Evolutionary conservation across 163 green algal genomes (phyloP).

Genomic region (Chlamydomonas reinhardtii): DNA sequence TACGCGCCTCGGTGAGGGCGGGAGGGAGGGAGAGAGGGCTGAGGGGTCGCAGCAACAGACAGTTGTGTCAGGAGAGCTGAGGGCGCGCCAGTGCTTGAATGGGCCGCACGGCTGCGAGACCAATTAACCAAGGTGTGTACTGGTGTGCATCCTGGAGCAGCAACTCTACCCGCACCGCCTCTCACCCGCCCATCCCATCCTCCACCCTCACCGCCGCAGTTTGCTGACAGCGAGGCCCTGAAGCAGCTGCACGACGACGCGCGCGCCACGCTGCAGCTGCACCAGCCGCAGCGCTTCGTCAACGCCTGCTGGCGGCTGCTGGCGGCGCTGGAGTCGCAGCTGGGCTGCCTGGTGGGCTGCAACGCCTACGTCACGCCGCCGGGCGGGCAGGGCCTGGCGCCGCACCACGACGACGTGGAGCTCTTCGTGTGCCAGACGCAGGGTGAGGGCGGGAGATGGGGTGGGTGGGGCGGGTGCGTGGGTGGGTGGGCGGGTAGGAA

Average conservation of each 20-base stretch:
- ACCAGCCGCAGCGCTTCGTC: slow-evolving; percentile 87
- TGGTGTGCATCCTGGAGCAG: too few relatives aligned
- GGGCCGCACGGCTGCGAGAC: too few relatives aligned
- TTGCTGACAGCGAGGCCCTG: slow-evolving; percentile 2
- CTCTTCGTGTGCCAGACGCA: slow-evolving; percentile 90
- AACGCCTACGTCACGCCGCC: slow-evolving; percentile 89
- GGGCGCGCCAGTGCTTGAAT: too few relatives aligned
- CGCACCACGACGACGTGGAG: slow-evolving; percentile 96
- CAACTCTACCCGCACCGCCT: too few relatives aligned
- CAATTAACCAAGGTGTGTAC: too few relatives aligned
- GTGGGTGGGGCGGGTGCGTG: neutral
- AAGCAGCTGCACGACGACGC: neutral
- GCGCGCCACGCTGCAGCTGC: slow-evolving; percentile 44
- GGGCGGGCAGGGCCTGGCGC: slow-evolving; percentile 77
- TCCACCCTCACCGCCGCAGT: neutral
- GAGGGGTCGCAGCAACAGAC: too few relatives aligned
- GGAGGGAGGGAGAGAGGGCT: neutral
- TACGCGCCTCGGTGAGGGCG: neutral
- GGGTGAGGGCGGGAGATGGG: slow-evolving; percentile 47
- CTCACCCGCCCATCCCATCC: too few relatives aligned
- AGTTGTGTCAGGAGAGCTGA: too few relatives aligned
- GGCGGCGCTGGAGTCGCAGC: slow-evolving; percentile 75
- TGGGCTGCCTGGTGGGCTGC: slow-evolving; percentile 85
- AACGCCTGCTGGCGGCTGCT: slow-evolving; percentile 81
- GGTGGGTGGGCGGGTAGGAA: neutral